Evolutionary conservation across 2,329 filamentous ascomycete species (phyloP), one percentile per base, ranked within the genome.

Genomic region (Ceratocystis lukuohia): DNA sequence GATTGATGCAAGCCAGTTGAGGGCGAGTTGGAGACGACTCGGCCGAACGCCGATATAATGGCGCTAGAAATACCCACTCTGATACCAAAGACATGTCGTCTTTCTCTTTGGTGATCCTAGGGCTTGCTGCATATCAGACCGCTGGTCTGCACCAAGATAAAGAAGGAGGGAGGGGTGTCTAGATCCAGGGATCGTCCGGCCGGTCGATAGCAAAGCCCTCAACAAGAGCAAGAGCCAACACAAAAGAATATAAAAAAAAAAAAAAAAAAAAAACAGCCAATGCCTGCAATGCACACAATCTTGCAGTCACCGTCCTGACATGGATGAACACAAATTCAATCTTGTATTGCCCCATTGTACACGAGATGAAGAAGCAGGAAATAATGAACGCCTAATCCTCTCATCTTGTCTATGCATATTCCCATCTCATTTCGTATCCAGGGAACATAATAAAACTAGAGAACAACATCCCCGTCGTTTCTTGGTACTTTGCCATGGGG

Each of bases 391-490:
- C 53, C 53, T 53, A 28, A 53, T 53, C 48, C 48, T 59, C 53
- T 30, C 17, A 33, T 20, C 15, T n/a, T 33, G 28, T 37, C 53
- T 59, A 59, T 59, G 53, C 53, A 59, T n/a, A 59, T 59, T 59
- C 53, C 53, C 28, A 59, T 59, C 33, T 59, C 53, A 59, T 59
- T 59, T 59, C 53, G 53, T 59, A 59, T 59, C 7, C 28, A 59
- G 53, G 25, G 28, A n/a, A 59, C 53, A 59, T 59, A 59, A 59
- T 59, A 59, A 59, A 59, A 59, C 53, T 59, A 20, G 28, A 17
- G 33, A 25, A 17, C 53, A 30, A 15, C 53, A 30, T 17, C 53
- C 53, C 48, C 48, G 48, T 53, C 48, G 48, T 15, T 25, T 12
- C 7, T 53, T 53, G 20, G 20, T 28, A 53, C 37, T 12, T 41